Evolutionary conservation across 2,329 filamentous ascomycete genomes (phyloP).

Genomic region (Ophiostoma fasciatum): DNA sequence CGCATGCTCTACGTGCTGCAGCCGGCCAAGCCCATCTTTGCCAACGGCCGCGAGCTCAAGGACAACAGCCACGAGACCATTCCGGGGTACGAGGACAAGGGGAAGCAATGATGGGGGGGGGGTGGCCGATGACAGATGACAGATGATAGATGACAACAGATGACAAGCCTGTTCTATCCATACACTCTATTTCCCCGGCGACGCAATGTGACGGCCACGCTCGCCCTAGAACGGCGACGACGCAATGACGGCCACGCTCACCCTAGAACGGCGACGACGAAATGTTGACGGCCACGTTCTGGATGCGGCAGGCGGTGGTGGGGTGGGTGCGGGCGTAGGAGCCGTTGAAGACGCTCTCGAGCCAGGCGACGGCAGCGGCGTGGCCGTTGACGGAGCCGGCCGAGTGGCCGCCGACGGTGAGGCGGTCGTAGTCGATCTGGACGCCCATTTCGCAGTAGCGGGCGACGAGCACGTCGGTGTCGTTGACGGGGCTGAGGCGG

Average conservation of each 20-base stretch:
- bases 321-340: slow-evolving; percentile 4
- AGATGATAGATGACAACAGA: too few relatives aligned
- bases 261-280: slow-evolving; percentile 3
- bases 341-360: slow-evolving; percentile 12
- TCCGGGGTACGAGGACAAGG: too few relatives aligned
- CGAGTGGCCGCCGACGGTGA: slow-evolving; percentile 25
- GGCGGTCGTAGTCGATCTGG: slow-evolving; percentile 28
- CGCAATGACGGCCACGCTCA: too few relatives aligned
- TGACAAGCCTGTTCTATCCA: too few relatives aligned
- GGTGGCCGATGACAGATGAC: too few relatives aligned
- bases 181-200: too few relatives aligned
- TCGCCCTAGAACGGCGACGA: slow-evolving; percentile 2
- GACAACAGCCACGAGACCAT: too few relatives aligned
- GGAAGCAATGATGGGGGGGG: too few relatives aligned
- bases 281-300: slow-evolving; percentile 6
- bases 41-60: too few relatives aligned
- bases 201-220: too few relatives aligned
- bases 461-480: slow-evolving; percentile 21
- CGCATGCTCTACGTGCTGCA: slow-evolving; percentile 26
- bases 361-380: slow-evolving; percentile 12
- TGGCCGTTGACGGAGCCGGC: slow-evolving; percentile 17
- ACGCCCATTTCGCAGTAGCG: slow-evolving; percentile 22
- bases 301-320: slow-evolving; percentile 7
- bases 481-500: slow-evolving; percentile 24
- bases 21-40: too few relatives aligned